phyloP scores from a whole-genome alignment of 78 protist genomes.

The Polysphondylium violaceum region DNA sequence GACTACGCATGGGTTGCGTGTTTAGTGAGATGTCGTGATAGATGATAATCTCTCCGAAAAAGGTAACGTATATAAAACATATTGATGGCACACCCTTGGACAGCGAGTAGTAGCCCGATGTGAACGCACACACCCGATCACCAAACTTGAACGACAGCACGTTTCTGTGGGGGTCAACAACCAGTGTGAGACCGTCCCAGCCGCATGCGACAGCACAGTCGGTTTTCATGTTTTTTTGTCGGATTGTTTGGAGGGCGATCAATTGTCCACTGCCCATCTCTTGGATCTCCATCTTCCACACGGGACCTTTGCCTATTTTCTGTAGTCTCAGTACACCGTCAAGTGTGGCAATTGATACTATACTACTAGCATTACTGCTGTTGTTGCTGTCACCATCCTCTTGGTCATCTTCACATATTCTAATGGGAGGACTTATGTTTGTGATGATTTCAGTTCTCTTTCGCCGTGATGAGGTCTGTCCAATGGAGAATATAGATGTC shows the following conservation, averaged over 20 bases:
- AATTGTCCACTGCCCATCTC: constrained; percentile 76
- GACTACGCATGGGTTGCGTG: constrained; percentile 46
- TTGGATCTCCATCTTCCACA: constrained; percentile 73
- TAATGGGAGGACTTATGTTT: constrained; percentile 48
- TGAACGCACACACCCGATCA: constrained; percentile 72
- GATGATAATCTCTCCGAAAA: constrained; percentile 69
- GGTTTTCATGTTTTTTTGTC: background rate
- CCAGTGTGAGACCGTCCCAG: constrained; percentile 74
- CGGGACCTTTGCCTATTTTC: constrained; percentile 44
- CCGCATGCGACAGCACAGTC: constrained; percentile 53
- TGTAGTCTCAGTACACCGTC: constrained; percentile 62
- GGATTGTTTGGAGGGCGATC: constrained; percentile 43
- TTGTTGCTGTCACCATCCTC: background rate
- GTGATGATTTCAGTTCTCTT: constrained; percentile 60
- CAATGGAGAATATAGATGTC: background rate
- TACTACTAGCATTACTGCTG: background rate
- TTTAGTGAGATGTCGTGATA: constrained; percentile 31
- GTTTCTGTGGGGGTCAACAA: constrained; percentile 51
- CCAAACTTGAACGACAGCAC: constrained; percentile 45
- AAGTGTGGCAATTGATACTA: constrained; percentile 56
- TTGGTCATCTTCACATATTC: background rate
- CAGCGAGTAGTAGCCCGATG: constrained; percentile 40
- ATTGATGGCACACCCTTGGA: constrained; percentile 9
- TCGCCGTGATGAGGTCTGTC: too few species aligned
- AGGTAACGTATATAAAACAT: constrained; percentile 48